Conservation (phyloP, 2,329 filamentous ascomycete genomes). For the Alternaria brassicicola region DNA sequence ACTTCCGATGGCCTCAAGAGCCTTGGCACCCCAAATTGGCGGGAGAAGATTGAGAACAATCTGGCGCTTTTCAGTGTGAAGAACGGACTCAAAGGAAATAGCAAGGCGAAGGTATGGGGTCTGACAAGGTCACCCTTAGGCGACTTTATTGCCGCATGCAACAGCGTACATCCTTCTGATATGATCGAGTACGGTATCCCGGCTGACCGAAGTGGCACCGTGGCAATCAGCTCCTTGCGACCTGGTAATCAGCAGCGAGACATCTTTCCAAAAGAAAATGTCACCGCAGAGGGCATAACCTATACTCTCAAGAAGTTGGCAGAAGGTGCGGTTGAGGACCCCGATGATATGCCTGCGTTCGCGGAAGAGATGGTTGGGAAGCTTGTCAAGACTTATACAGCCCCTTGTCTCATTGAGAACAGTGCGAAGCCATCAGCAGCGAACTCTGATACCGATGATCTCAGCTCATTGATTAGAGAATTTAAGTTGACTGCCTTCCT, state of each 20-base stretch:
- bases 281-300: slow-evolving; percentile 42
- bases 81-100: slow-evolving; percentile 57
- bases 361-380: slow-evolving; percentile 30
- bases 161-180: slow-evolving; percentile 62
- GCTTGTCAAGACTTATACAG: slow-evolving; percentile 24
- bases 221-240: slow-evolving; percentile 41
- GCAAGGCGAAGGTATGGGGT: slow-evolving; percentile 61
- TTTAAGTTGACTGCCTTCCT: slow-evolving; percentile 38
- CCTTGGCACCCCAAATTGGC: slow-evolving; percentile 45
- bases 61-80: slow-evolving; percentile 56
- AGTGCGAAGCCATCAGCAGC: background rate
- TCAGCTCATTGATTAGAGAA: slow-evolving; percentile 14
- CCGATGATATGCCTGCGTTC: slow-evolving; percentile 28
- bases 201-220: slow-evolving; percentile 52
- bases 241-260: slow-evolving; percentile 24
- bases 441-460: background rate
- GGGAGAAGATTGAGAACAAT: slow-evolving; percentile 46
- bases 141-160: slow-evolving; percentile 56
- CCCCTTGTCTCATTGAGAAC: background rate
- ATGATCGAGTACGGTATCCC: slow-evolving; percentile 62
- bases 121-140: slow-evolving; percentile 55
- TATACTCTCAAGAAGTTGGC: slow-evolving; percentile 45
- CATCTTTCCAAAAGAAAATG: slow-evolving; percentile 24
- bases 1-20: slow-evolving; percentile 21
- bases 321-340: slow-evolving; percentile 38